These are phyloP conservation scores for Hibiscus mutabilis DNA, from an alignment of 345 rosid species.

Conservation along the genomic window DNA sequence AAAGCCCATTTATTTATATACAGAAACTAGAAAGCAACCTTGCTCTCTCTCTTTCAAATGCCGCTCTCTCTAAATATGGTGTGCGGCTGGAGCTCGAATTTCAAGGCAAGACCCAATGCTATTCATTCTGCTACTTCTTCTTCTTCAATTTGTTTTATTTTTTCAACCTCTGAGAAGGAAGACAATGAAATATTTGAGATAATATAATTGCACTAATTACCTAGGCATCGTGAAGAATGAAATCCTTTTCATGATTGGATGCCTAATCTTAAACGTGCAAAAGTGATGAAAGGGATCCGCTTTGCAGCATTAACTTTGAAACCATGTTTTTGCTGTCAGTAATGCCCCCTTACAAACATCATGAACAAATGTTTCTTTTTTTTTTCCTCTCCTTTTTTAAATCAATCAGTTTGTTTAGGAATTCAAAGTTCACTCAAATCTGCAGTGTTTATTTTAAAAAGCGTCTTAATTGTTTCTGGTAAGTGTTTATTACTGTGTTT, in stretches of 20 bases:
- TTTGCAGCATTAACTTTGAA: conserved; percentile 6
- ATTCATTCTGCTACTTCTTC: not conserved
- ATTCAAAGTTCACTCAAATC: too few relatives aligned
- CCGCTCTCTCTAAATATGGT: not conserved
- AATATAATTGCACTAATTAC: not conserved
- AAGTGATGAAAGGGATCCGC: conserved; percentile 10
- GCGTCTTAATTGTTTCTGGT: too few relatives aligned
- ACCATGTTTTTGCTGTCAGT: conserved; percentile 6
- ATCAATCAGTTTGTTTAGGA: too few relatives aligned
- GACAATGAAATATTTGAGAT: too few relatives aligned
- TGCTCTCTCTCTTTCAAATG: not conserved
- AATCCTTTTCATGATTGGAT: not conserved
- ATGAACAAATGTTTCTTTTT: too few relatives aligned
- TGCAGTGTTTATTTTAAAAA: too few relatives aligned
- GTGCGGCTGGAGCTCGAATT: not conserved
- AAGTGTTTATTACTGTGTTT: too few relatives aligned
- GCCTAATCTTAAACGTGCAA: conserved; percentile 9
- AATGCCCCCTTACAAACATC: not conserved
- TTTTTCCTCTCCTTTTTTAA: too few relatives aligned
- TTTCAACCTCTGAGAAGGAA: not conserved
- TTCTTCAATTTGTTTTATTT: not conserved
- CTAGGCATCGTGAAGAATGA: not conserved
- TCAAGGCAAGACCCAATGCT: not conserved
- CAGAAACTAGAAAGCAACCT: not conserved
- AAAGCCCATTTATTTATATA: too few relatives aligned